Percentiles rank a stretch among this genome's conserved stretches.
These are phyloP conservation scores for Taxillus chinensis DNA, from an alignment of 164 flowering plant genomes.

Conservation along the genomic window DNA sequence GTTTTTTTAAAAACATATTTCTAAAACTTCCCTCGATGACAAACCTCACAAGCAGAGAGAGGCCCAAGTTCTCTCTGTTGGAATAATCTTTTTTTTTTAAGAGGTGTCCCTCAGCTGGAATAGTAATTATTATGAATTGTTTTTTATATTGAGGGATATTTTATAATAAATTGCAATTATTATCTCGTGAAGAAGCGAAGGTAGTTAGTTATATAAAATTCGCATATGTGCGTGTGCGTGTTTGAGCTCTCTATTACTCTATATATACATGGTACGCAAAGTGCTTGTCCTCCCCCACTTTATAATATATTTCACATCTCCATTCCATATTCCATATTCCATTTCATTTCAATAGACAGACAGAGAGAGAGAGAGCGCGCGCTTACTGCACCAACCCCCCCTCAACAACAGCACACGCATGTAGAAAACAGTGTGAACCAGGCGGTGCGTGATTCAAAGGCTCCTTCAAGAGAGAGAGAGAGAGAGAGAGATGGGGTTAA, in stretches of 20 bases:
- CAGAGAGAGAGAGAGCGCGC: background rate
- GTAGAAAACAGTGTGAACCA: too few species aligned
- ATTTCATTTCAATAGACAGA: background rate
- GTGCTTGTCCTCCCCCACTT: background rate
- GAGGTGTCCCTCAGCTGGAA: background rate
- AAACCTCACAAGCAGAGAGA: conserved; percentile 19
- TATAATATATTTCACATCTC: background rate
- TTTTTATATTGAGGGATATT: background rate
- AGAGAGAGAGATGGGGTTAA: conserved; percentile 43
- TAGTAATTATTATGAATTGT: conserved; percentile 11
- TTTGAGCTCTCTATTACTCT: too few species aligned
- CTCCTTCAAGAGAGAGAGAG: background rate
- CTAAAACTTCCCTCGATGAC: conserved; percentile 24
- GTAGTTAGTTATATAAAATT: too few species aligned
- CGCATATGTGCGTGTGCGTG: too few species aligned
- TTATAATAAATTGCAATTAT: background rate
- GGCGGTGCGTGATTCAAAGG: too few species aligned
- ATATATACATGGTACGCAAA: conserved; percentile 7
- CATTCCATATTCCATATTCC: background rate
- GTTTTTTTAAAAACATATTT: conserved; percentile 2
- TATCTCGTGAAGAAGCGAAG: background rate
- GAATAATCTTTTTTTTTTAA: too few species aligned
- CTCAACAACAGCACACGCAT: too few species aligned
- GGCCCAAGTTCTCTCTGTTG: too few species aligned
- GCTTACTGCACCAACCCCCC: too few species aligned